These are phyloP conservation scores for Rhizophora mangle DNA, from an alignment of 345 rosid species.

Conservation along the genomic window DNA sequence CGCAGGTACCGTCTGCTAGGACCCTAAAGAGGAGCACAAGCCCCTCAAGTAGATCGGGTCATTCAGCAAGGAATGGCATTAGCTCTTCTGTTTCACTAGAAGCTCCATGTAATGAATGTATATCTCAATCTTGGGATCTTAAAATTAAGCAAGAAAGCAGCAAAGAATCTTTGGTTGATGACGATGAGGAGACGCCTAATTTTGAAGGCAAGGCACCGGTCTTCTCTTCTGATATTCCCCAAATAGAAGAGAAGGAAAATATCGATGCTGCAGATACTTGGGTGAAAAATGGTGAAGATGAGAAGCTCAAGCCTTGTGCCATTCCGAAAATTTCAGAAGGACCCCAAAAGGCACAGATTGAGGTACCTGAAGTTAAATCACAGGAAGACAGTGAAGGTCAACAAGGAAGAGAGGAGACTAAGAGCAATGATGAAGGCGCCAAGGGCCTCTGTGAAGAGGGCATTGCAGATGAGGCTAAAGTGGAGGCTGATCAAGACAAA, in stretches of 20 bases:
- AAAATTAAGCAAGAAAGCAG: slow-evolving; percentile 26
- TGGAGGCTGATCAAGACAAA: slow-evolving; percentile 7
- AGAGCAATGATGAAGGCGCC: not conserved
- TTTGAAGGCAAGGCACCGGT: slow-evolving; percentile 21
- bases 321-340: slow-evolving; percentile 22
- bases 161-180: slow-evolving; percentile 22
- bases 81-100: slow-evolving; percentile 12
- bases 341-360: not conserved
- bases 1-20: slow-evolving; percentile 21
- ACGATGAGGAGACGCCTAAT: slow-evolving; percentile 34
- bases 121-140: slow-evolving; percentile 11
- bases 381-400: slow-evolving; percentile 2
- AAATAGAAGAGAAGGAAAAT: slow-evolving; percentile 20
- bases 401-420: slow-evolving; percentile 2
- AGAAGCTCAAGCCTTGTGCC: slow-evolving; percentile 13
- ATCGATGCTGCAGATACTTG: slow-evolving; percentile 18
- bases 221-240: slow-evolving; percentile 12
- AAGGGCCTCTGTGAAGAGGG: slow-evolving; percentile 18
- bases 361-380: slow-evolving; percentile 3
- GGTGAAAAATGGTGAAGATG: slow-evolving; percentile 27
- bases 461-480: slow-evolving; percentile 23
- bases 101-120: slow-evolving; percentile 10
- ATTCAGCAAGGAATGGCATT: slow-evolving; percentile 18
- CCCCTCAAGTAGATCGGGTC: not conserved
- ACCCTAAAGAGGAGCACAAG: slow-evolving; percentile 26